phyloP scores from a whole-genome alignment of 441 rosid genomes.

The Populus hybrid region DNA sequence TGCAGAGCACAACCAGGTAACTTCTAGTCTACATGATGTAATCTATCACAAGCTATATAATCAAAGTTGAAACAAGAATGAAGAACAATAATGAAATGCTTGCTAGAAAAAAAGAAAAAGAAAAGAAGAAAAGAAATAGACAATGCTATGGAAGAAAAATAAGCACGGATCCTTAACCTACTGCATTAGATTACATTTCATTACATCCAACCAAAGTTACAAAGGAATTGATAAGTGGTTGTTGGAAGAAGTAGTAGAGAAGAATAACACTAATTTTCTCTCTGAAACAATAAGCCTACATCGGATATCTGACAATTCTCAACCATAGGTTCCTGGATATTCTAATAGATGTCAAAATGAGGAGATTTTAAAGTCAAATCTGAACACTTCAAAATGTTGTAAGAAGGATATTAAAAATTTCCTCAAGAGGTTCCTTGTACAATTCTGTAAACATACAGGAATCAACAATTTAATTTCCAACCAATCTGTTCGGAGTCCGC shows the following conservation, averaged over 20 bases:
- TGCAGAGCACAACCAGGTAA: background rate
- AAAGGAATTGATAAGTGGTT: too few relatives aligned
- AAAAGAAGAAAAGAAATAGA: too few relatives aligned
- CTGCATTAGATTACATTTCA: background rate
- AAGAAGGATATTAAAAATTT: background rate
- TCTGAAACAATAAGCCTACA: background rate
- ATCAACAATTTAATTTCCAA: background rate
- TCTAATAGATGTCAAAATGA: background rate
- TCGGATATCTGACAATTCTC: background rate
- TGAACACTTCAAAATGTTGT: background rate
- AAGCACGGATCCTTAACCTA: background rate
- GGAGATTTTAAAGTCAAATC: background rate
- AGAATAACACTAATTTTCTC: too few relatives aligned
- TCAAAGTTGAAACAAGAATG: background rate
- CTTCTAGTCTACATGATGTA: background rate
- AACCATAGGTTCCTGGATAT: background rate
- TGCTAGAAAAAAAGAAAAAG: too few relatives aligned
- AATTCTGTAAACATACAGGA: background rate
- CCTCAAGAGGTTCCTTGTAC: too few relatives aligned
- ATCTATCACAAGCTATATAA: background rate
- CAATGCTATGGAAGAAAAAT: background rate
- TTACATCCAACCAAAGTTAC: too few relatives aligned
- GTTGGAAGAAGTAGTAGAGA: too few relatives aligned
- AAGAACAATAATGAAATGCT: background rate
- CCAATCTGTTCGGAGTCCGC: background rate